phyloP scores from a whole-genome alignment of 2,329 filamentous ascomycete species.

The Sarocladiaceae sp. region DNA sequence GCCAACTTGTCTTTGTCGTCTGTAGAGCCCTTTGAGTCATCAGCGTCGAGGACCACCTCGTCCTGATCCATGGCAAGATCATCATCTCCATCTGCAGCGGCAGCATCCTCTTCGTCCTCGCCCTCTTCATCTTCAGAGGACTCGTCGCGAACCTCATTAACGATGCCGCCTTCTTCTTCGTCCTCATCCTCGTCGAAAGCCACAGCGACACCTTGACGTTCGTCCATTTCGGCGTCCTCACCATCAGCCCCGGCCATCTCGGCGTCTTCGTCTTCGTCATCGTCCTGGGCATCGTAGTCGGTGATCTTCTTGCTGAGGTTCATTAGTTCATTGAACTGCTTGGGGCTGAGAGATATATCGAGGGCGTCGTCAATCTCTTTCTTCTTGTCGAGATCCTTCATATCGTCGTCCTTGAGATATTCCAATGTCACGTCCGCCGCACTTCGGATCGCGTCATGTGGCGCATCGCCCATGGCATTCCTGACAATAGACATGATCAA shows the following conservation, averaged over 20 bases:
- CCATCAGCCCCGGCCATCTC: slow-evolving; percentile 63
- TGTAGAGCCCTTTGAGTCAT: slow-evolving; percentile 38
- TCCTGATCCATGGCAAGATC: slow-evolving; percentile 63
- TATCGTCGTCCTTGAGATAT: slow-evolving; percentile 86
- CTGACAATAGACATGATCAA: slow-evolving; percentile 90
- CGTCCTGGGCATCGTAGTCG: slow-evolving; percentile 94
- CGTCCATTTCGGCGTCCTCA: slow-evolving; percentile 75
- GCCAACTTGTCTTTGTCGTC: slow-evolving; percentile 53
- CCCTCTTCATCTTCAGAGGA: slow-evolving; percentile 75
- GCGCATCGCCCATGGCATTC: slow-evolving; percentile 84
- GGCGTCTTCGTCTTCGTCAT: slow-evolving; percentile 86
- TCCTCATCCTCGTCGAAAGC: slow-evolving; percentile 93
- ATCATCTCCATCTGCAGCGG: slow-evolving; percentile 45
- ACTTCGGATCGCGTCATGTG: slow-evolving; percentile 86
- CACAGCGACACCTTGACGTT: slow-evolving; percentile 93
- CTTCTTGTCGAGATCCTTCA: slow-evolving; percentile 98
- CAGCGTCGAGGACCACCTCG: slow-evolving; percentile 80
- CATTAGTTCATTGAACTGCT: slow-evolving; percentile 94
- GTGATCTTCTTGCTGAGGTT: slow-evolving; percentile 99
- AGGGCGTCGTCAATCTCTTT: slow-evolving; percentile 93
- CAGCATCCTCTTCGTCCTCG: slow-evolving; percentile 57
- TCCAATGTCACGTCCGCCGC: slow-evolving; percentile 90
- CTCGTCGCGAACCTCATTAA: slow-evolving; percentile 85
- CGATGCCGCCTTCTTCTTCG: slow-evolving; percentile 71
- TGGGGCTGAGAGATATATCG: slow-evolving; percentile 74